A percentile compares a stretch with the other conserved stretches of the same genome.
These are phyloP conservation scores for Mycena latifolia DNA, from an alignment of 768 basidiomycete genomes.

Conservation along the genomic window DNA sequence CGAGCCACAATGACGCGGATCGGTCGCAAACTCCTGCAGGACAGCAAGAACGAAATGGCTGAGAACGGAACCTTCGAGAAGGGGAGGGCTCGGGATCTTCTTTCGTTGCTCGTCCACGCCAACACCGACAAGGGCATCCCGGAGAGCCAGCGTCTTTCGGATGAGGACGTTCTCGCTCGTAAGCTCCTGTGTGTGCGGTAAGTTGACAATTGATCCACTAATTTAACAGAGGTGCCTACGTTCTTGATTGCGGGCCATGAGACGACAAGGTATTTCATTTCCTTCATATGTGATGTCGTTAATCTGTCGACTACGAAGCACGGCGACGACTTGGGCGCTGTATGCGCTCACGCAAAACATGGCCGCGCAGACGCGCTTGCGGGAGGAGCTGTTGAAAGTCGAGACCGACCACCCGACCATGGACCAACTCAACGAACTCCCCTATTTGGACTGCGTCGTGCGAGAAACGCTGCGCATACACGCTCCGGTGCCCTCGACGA, in stretches of 20 bases:
- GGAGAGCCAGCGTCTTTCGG: conserved; percentile 64
- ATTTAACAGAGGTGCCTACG: conserved; percentile 65
- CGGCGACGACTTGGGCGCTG: conserved; percentile 69
- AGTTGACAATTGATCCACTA: no score
- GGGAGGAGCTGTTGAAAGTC: conserved; percentile 66
- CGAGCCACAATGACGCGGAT: conserved; percentile 60
- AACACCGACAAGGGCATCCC: conserved; percentile 73
- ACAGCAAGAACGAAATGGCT: conserved; percentile 58
- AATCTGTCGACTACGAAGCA: conserved; percentile 38
- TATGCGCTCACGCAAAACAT: conserved; percentile 64
- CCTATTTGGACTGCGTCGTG: conserved; percentile 67
- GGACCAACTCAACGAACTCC: conserved; percentile 74
- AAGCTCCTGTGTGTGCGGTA: no score
- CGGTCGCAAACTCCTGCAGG: conserved; percentile 59
- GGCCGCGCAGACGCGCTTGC: conserved; percentile 64
- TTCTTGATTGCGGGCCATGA: conserved; percentile 72
- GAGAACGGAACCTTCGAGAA: conserved; percentile 45
- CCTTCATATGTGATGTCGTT: no score
- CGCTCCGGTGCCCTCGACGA: not conserved
- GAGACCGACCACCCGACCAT: conserved; percentile 71
- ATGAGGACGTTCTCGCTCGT: conserved; percentile 72
- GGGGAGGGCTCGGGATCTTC: conserved; percentile 60
- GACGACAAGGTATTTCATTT: conserved; percentile 61
- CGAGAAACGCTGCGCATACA: conserved; percentile 20
- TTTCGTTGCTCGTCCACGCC: conserved; percentile 70